A percentile compares a stretch with the other conserved stretches of the same genome.
Evolutionary conservation across 2,329 filamentous ascomycete genomes (phyloP).

Genomic region (Paraphoma chrysanthemicola): DNA sequence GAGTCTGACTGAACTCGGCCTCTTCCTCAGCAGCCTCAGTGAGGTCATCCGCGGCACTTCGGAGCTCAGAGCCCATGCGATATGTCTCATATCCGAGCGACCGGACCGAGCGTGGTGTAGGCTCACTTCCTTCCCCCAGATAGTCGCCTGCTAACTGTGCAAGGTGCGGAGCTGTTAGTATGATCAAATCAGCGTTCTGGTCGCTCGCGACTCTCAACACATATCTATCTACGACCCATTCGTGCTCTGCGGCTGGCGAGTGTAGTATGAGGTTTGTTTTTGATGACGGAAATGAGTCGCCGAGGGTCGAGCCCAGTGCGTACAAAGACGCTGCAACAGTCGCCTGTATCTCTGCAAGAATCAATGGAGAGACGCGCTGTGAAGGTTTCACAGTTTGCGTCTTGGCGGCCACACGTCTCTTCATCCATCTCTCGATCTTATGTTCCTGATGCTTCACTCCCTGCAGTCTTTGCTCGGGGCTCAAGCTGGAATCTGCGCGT

Average conservation of each 20-base stretch:
- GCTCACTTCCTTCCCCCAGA: slow-evolving; percentile 67
- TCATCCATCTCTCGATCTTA: slow-evolving; percentile 20
- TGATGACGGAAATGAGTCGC: slow-evolving; percentile 54
- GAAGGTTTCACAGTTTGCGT: slow-evolving; percentile 15
- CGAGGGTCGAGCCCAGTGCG: slow-evolving; percentile 39
- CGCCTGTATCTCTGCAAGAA: slow-evolving; percentile 56
- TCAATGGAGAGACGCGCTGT: slow-evolving; percentile 30
- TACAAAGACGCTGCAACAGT: slow-evolving; percentile 59
- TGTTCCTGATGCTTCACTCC: slow-evolving; percentile 19
- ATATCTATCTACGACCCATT: slow-evolving; percentile 63
- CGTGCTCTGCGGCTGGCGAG: slow-evolving; percentile 64
- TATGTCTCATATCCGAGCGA: slow-evolving; percentile 65
- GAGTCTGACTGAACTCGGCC: slow-evolving; percentile 38
- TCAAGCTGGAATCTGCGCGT: slow-evolving; percentile 1
- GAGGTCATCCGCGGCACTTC: slow-evolving; percentile 31
- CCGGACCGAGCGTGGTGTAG: slow-evolving; percentile 54
- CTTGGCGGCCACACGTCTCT: slow-evolving; percentile 23
- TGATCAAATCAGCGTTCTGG: slow-evolving; percentile 70
- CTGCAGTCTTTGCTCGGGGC: slow-evolving; percentile 14
- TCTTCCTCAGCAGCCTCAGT: slow-evolving; percentile 45
- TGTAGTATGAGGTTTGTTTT: slow-evolving; percentile 67
- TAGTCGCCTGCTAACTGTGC: slow-evolving; percentile 74
- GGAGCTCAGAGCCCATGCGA: slow-evolving; percentile 42
- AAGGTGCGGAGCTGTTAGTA: slow-evolving; percentile 72
- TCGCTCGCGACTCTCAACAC: slow-evolving; percentile 69